Percentiles rank a stretch among this genome's conserved stretches.
These are phyloP conservation scores for Candida andamanensis DNA, from an alignment of 805 yeast species.

Conservation along the genomic window DNA sequence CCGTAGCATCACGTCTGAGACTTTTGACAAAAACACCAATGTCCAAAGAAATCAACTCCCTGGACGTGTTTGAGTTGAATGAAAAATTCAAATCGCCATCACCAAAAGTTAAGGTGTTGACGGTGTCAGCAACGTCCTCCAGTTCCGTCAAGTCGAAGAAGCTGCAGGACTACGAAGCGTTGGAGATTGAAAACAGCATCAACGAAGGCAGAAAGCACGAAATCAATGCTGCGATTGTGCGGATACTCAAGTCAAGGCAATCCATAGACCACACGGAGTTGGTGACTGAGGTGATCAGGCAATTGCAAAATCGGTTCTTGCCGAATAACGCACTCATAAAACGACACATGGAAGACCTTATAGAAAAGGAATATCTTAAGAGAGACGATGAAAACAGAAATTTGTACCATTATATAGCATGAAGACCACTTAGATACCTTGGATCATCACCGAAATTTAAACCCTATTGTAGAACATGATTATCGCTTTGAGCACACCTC, in stretches of 20 bases:
- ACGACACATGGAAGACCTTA: constrained; percentile 63
- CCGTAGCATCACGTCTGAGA: constrained; percentile 77
- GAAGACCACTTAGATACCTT: constrained; percentile 8
- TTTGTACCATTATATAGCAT: constrained; percentile 66
- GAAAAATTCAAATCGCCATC: constrained; percentile 63
- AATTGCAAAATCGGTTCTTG: constrained; percentile 56
- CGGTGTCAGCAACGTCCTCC: constrained; percentile 40
- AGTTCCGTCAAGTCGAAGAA: constrained; percentile 22
- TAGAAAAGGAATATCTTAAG: constrained; percentile 77
- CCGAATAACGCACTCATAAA: constrained; percentile 68
- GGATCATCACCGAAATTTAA: too few relatives aligned
- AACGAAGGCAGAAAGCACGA: constrained; percentile 61
- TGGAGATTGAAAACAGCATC: constrained; percentile 51
- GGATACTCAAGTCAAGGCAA: constrained; percentile 79
- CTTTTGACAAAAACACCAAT: constrained; percentile 70
- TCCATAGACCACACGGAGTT: constrained; percentile 58
- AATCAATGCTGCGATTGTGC: constrained; percentile 80
- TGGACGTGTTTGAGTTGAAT: constrained; percentile 66
- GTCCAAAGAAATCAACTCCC: constrained; percentile 61
- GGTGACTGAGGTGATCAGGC: constrained; percentile 59
- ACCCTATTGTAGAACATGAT: too few relatives aligned
- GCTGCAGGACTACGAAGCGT: constrained; percentile 41
- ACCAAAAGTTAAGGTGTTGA: constrained; percentile 66
- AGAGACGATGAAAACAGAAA: constrained; percentile 59
- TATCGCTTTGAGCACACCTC: too few relatives aligned